A percentile compares a stretch with the other conserved stretches of the same genome.
Evolutionary conservation across 805 yeast genomes (phyloP).

Genomic region (Starmerella apicola): DNA sequence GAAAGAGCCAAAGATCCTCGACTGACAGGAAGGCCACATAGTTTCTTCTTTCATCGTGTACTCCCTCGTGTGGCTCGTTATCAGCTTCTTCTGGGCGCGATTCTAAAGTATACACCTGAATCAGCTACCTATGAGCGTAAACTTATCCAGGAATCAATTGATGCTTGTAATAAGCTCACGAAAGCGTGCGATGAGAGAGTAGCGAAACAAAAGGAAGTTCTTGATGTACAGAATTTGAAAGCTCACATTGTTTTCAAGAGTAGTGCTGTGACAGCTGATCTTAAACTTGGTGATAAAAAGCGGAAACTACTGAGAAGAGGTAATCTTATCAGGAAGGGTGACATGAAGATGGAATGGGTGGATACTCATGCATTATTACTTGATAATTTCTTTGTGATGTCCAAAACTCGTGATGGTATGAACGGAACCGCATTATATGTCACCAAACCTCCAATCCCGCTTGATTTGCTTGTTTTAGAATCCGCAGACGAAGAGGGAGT

Average conservation of each 20-base stretch:
- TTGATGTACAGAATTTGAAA: slow-evolving; percentile 42
- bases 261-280: slow-evolving; percentile 34
- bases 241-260: slow-evolving; percentile 44
- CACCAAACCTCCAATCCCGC: slow-evolving; percentile 30
- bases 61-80: slow-evolving; percentile 44
- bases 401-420: slow-evolving; percentile 28
- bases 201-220: slow-evolving; percentile 45
- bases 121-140: slow-evolving; percentile 32
- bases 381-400: slow-evolving; percentile 48
- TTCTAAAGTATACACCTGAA: slow-evolving; percentile 38
- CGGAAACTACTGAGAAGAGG: slow-evolving; percentile 51
- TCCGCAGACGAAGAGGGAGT: slow-evolving; percentile 32
- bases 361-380: slow-evolving; percentile 43
- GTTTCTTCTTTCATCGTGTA: slow-evolving; percentile 44
- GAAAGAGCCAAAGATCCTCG: slow-evolving; percentile 39
- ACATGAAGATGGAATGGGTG: slow-evolving; percentile 46
- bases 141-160: slow-evolving; percentile 35
- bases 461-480: slow-evolving; percentile 46
- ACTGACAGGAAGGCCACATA: slow-evolving; percentile 29
- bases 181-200: slow-evolving; percentile 49
- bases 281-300: slow-evolving; percentile 41
- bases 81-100: slow-evolving; percentile 50
- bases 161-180: slow-evolving; percentile 43
- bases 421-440: slow-evolving; percentile 27
- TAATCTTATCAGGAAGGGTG: slow-evolving; percentile 47